Evolutionary conservation across 352 stramenopile genomes (phyloP).

Genomic region (Phytopythium litorale): DNA sequence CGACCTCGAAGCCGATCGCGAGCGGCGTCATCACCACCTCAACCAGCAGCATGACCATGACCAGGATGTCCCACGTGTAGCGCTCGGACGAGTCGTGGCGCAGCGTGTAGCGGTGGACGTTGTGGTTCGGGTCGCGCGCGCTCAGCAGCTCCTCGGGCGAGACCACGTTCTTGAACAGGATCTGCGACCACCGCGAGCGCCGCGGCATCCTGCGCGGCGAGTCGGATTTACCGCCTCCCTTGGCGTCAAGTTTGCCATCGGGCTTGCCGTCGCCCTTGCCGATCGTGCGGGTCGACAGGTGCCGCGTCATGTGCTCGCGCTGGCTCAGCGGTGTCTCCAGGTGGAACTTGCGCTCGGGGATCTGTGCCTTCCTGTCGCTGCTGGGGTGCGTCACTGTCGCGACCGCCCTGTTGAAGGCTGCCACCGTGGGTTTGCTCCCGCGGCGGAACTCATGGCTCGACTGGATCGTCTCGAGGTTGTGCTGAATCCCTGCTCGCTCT

Average conservation of each 20-base stretch:
- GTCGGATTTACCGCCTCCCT: neutral
- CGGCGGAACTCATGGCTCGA: neutral
- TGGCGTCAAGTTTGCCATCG: neutral
- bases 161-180: slow-evolving; percentile 23
- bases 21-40: slow-evolving; percentile 55
- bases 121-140: slow-evolving; percentile 25
- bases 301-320: slow-evolving; percentile 16
- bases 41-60: slow-evolving; percentile 50
- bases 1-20: slow-evolving; percentile 42
- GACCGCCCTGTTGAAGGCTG: neutral
- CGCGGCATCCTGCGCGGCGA: slow-evolving; percentile 7
- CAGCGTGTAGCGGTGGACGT: slow-evolving; percentile 37
- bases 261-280: neutral
- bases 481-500: no score
- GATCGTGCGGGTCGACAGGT: slow-evolving; percentile 22
- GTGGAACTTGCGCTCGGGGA: slow-evolving; percentile 18
- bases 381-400: neutral
- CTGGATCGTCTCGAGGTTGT: neutral
- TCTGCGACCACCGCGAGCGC: slow-evolving; percentile 9
- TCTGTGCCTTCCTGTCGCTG: neutral
- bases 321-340: neutral
- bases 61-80: slow-evolving; percentile 44
- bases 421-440: neutral
- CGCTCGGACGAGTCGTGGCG: slow-evolving; percentile 44
- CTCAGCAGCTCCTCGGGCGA: slow-evolving; percentile 31